Evolutionary conservation across 2,329 filamentous ascomycete species (phyloP), one percentile per base, ranked within the genome.

Genomic region (Trichoderma arundinaceum): DNA sequence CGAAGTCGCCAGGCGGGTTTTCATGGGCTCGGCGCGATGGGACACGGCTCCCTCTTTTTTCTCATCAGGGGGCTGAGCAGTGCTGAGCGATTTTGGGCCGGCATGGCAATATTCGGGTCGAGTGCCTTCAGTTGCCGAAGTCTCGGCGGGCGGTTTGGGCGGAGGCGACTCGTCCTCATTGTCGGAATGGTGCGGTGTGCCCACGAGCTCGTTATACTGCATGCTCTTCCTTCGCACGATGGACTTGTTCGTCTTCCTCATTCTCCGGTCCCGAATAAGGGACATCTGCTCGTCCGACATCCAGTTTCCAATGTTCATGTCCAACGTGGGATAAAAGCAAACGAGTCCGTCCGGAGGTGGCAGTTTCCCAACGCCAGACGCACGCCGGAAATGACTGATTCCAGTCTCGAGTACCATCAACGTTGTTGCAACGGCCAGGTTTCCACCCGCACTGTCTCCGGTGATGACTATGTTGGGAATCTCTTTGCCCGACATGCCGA

Each of bases 251-350:
- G 89, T 92, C 71, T 89, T 89, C 28, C 92, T 86, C 74, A 89
- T 88, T 66, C 88, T 86, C 10, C 92, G 88, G 69, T 97, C 94
- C 69, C 92, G 89, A 69, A 99, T 96, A 67, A 99, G 80, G 0
- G 92, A 88, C 92, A 98, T 96, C 75, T 99, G 94, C 76, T 98
- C 94, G 72, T 98, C 94, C 0, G 92, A 94, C 94, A 99, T 98
- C 95, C 95, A 99, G 77, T 94, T 97, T 43, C 92, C 92, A 70
- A 98, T 98, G 73, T 96, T 97, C 91, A 98, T 93, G 73, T 98
- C 95, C 66, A 99, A 80, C 0, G 90, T 89, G 0, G 95, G 95
- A 73, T 99, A 99, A 66, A 96, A 88, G 56, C 97, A 83, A 0
- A 98, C 84, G 7, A 98, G 78, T 0, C 93, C 94, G 60, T 91